These are phyloP conservation scores for Trichothecium sympodiale DNA, from an alignment of 2,329 filamentous ascomycete genomes.

Conservation along the genomic window DNA sequence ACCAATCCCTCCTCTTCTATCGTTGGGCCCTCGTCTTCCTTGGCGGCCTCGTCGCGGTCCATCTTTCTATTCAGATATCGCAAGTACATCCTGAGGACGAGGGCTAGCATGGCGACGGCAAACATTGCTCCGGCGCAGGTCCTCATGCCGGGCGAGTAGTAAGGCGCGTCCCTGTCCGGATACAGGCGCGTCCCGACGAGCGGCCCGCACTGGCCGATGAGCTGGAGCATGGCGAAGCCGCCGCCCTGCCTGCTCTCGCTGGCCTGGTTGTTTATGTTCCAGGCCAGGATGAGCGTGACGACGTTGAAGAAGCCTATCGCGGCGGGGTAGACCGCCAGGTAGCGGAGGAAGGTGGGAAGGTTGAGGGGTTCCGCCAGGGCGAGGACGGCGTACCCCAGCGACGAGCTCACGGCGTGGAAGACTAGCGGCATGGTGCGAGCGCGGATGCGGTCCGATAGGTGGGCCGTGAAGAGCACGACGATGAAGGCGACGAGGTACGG, in stretches of 20 bases:
- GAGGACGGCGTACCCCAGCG: slow-evolving; percentile 48
- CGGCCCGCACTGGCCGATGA: slow-evolving; percentile 72
- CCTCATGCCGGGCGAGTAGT: slow-evolving; percentile 51
- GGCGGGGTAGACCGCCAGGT: slow-evolving; percentile 69
- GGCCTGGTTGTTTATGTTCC: slow-evolving; percentile 79
- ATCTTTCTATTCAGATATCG: slow-evolving; percentile 35
- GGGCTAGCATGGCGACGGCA: slow-evolving; percentile 44
- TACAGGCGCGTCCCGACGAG: slow-evolving; percentile 58
- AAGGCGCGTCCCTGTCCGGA: slow-evolving; percentile 47
- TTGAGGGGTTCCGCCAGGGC: slow-evolving; percentile 40
- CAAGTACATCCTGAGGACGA: slow-evolving; percentile 42
- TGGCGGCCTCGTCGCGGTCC: slow-evolving; percentile 22
- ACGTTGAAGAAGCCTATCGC: slow-evolving; percentile 73
- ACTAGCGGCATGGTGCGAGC: slow-evolving; percentile 57
- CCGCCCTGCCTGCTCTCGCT: slow-evolving; percentile 58
- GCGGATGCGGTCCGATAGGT: slow-evolving; percentile 55
- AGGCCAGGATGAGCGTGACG: slow-evolving; percentile 75
- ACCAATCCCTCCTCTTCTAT: slow-evolving; percentile 30
- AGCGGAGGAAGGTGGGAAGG: slow-evolving; percentile 43
- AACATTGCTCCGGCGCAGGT: slow-evolving; percentile 53
- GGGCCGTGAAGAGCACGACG: slow-evolving; percentile 60
- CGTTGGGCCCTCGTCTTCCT: slow-evolving; percentile 9
- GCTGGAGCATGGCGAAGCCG: slow-evolving; percentile 70
- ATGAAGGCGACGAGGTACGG: slow-evolving; percentile 71
- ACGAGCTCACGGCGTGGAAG: slow-evolving; percentile 56